phyloP scores from a whole-genome alignment of 2,329 filamentous ascomycete species.

The Davidsoniella virescens region DNA sequence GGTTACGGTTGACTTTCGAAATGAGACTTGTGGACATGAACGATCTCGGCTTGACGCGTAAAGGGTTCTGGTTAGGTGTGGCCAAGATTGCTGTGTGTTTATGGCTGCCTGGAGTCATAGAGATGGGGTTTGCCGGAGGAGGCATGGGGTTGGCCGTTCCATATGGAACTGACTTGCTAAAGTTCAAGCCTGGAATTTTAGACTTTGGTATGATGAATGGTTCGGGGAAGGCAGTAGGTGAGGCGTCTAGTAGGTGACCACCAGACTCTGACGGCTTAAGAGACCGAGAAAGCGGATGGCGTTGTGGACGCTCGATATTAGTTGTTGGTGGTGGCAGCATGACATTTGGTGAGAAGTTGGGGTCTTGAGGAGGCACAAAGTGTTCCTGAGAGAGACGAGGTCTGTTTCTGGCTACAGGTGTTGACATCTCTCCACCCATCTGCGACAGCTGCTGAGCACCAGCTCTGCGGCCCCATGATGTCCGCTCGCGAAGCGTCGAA shows the following conservation, averaged over 20 bases:
- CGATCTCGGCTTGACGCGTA: slow-evolving; percentile 8
- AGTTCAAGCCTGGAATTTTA: slow-evolving; percentile 19
- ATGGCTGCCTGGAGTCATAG: slow-evolving; percentile 20
- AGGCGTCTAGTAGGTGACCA: slow-evolving; percentile 61
- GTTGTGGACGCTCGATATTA: slow-evolving; percentile 29
- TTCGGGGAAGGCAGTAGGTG: slow-evolving; percentile 18
- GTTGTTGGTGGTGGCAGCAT: slow-evolving; percentile 23
- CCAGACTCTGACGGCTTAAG: slow-evolving; percentile 75
- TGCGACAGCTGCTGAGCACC: slow-evolving; percentile 30
- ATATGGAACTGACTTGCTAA: slow-evolving; percentile 11
- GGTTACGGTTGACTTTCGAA: slow-evolving; percentile 80
- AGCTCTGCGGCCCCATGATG: slow-evolving; percentile 43
- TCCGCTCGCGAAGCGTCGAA: slow-evolving; percentile 63
- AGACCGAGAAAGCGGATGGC: slow-evolving; percentile 74
- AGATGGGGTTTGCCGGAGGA: slow-evolving; percentile 18
- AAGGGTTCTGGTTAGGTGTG: slow-evolving; percentile 9
- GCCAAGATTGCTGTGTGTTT: slow-evolving; percentile 2
- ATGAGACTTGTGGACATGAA: slow-evolving; percentile 92
- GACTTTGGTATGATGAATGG: slow-evolving; percentile 18
- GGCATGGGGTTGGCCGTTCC: slow-evolving; percentile 7
- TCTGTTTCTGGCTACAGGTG: slow-evolving; percentile 40
- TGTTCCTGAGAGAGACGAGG: slow-evolving; percentile 68
- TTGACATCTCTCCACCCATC: slow-evolving; percentile 38
- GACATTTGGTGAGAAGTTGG: slow-evolving; percentile 35
- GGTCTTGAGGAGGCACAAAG: slow-evolving; percentile 44